Evolutionary conservation across 352 stramenopile genomes (phyloP).

Genomic region (Hyaloperonospora arabidopsidis): DNA sequence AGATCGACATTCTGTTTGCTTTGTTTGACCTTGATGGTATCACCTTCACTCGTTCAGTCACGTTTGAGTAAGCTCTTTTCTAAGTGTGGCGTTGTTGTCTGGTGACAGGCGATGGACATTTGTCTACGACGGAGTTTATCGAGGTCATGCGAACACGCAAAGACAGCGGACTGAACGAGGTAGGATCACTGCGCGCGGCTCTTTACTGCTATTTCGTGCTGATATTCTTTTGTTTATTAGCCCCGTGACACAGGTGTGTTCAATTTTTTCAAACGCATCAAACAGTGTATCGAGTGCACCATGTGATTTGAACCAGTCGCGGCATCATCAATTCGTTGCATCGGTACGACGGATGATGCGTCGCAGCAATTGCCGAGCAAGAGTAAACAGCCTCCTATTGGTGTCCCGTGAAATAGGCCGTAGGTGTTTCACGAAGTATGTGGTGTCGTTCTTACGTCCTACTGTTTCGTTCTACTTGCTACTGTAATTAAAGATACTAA

Average conservation of each 20-base stretch:
- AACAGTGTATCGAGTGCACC: slow-evolving; percentile 52
- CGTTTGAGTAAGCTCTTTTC: background rate
- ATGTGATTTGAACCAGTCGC: slow-evolving; percentile 15
- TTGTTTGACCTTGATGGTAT: slow-evolving; percentile 76
- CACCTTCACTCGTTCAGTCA: background rate
- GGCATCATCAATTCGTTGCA: too few relatives aligned
- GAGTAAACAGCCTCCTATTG: too few relatives aligned
- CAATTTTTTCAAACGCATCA: slow-evolving; percentile 55
- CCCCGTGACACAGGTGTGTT: slow-evolving; percentile 70
- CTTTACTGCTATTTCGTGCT: background rate
- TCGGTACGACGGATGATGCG: too few relatives aligned
- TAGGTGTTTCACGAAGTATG: too few relatives aligned
- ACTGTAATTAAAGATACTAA: too few relatives aligned
- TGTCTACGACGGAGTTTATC: slow-evolving; percentile 79
- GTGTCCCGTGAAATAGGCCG: too few relatives aligned
- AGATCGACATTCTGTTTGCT: slow-evolving; percentile 81
- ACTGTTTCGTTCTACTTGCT: too few relatives aligned
- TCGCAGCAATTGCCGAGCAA: too few relatives aligned
- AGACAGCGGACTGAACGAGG: slow-evolving; percentile 74
- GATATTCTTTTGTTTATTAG: slow-evolving; percentile 23
- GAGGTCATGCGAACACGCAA: slow-evolving; percentile 84
- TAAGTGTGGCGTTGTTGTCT: background rate
- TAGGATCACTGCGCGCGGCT: slow-evolving; percentile 13
- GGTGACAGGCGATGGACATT: slow-evolving; percentile 51
- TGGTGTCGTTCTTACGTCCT: too few relatives aligned